Evolutionary conservation across 2,329 filamentous ascomycete species (phyloP), one percentile per base, ranked within the genome.

Genomic region (Pseudocercospora pini-densiflorae): DNA sequence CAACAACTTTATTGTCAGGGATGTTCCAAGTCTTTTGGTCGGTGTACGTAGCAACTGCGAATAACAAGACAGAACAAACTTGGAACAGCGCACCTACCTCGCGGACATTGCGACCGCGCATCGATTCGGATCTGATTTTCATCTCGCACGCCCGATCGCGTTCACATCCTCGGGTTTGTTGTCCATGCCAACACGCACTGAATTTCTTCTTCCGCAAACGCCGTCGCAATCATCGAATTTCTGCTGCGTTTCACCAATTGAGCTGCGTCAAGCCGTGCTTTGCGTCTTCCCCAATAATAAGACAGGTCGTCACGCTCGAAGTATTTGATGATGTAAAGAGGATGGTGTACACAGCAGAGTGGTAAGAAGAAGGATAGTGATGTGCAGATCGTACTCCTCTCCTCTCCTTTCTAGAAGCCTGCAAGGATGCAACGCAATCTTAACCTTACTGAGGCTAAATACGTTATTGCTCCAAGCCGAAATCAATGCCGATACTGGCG

Each of bases 1-100:
- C 47, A 51, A 51, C 47, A 51, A 51, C 19, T 10, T 21, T 16
- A 5, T 43, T n/a, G 16, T 23, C 51, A 55, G 51, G 51, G 51
- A 55, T 55, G 24, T 55, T 55, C 51, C 51, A 43, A n/a, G 40
- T 43, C 40, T 31, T 55, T 31, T 24, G 55, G 31, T 58, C 23
- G 31, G 10, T 27, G 16, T 33, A 21, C 53, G 53, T 36, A 29
- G 53, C 53, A 57, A 57, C 53, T 29, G 31, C 53, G 24, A 55
- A 31, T 33, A n/a, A 16, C 23, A 55, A 55, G 27, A 31, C 9
- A 55, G 49, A 53, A 29, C 53, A 21, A 40, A 33, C 54, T 40
- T 43, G 55, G 14, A 27, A 55, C 27, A 33, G 16, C 27, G 51
- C 24, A 55, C 14, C 24, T 27, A 58, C 55, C 55, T 36, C 33